Percentiles rank a stretch among this genome's conserved stretches.
phyloP scores from a whole-genome alignment of 2,329 filamentous ascomycete species.

The Dryadomyces sulphureus region DNA sequence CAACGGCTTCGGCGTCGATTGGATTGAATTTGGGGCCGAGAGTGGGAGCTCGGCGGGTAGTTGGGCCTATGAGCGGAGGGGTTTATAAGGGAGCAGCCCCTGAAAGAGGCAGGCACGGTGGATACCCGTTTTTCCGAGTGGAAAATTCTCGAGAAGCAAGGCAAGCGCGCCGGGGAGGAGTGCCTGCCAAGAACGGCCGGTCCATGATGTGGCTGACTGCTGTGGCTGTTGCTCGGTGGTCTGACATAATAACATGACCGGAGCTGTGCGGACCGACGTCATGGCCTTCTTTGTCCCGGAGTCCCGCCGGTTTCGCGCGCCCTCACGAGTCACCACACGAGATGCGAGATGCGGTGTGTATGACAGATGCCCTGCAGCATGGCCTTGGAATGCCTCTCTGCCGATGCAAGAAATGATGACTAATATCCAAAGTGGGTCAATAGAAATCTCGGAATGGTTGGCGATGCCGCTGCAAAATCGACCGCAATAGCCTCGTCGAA shows the following conservation, averaged over 20 bases:
- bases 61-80: neutral
- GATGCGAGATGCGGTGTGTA: too few species aligned
- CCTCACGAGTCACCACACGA: too few species aligned
- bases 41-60: neutral
- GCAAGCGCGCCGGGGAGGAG: neutral
- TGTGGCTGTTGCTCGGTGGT: neutral
- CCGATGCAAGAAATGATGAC: neutral
- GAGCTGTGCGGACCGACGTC: too few species aligned
- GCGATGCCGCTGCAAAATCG: neutral
- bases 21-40: neutral
- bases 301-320: too few species aligned
- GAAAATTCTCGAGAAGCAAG: neutral
- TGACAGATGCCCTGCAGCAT: too few species aligned
- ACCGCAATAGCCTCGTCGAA: neutral
- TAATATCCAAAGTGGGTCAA: neutral
- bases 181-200: neutral
- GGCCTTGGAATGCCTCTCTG: too few species aligned
- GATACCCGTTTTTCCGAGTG: neutral
- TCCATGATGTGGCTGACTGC: neutral
- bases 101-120: neutral
- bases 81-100: neutral
- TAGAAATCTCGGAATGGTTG: neutral
- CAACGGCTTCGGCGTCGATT: neutral
- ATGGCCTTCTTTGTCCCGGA: too few species aligned
- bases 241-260: neutral